Base-by-base conservation (phyloP, 2,329 filamentous ascomycete genomes). In the Aspergillus cejpii region DNA sequence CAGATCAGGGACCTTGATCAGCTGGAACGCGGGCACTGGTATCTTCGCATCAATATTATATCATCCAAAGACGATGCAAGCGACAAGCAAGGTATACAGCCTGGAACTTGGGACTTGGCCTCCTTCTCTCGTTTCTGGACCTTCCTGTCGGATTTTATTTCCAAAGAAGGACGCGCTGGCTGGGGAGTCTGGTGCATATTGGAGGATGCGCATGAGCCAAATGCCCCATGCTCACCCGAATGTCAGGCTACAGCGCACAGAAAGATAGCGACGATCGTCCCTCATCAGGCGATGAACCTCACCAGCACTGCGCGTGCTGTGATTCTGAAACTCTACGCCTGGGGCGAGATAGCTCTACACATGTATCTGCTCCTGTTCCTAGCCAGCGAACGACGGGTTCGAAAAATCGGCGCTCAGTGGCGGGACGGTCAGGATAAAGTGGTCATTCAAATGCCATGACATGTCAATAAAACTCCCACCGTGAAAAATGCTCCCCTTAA, bases 1-100 rank as follows among this genome's bases (percentile, higher is more conserved):
- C 72, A 77, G 41, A 66, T 67, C 1, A 72, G 83, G 3, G 59
- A 64, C 0, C 66, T 84, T 1, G 66, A 74, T 2, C 65, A 67
- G 0, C 76, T 84, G 28, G 88, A 94, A 62, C 76, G 90, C 12
- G 90, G 89, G 0, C 81, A 85, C 64, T 96, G 90, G 90, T 63
- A 73, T 2, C 57, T 95, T 3, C 70, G 70, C 5, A 75, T 81
- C 12, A 78, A 80, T 39, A 68, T 94, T 26, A 68, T 68, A 27
- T 6, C 27, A 26, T 10, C 15, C 37, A 21, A 14, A 31, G 3
- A 15, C 19, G 5, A 19, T 12, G 20, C 10, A n/a, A 24, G 29
- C 29, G 11, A n/a, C 1, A 26, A 21, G 4, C 15, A 24, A 14
- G 24, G n/a, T n/a, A n/a, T n/a, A n/a, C n/a, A n/a, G n/a, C n/a